Conservation (phyloP, 768 basidiomycete genomes). For the Boletus pseudopeckii region DNA sequence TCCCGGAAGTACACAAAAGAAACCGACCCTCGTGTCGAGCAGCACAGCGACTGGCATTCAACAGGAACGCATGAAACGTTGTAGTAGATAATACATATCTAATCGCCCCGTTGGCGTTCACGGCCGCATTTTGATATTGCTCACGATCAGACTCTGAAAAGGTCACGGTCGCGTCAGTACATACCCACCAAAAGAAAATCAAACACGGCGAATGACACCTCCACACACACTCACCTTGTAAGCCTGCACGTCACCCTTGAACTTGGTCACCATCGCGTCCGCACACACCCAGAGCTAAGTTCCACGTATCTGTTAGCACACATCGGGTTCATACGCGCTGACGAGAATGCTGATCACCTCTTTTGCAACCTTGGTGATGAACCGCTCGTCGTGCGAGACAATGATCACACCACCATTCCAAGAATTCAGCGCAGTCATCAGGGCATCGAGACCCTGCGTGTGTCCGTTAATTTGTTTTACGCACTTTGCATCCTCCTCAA, state of each 20-base stretch:
- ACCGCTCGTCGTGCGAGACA: constrained; percentile 94
- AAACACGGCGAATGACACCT: too few relatives aligned
- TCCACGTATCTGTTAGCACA: constrained; percentile 4
- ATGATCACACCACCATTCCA: constrained; percentile 94
- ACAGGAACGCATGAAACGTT: too few relatives aligned
- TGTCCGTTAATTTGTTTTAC: background rate
- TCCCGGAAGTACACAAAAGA: too few relatives aligned
- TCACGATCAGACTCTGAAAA: constrained; percentile 69
- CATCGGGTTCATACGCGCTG: background rate
- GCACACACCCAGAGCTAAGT: constrained; percentile 89
- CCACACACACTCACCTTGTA: constrained; percentile 65
- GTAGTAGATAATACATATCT: background rate
- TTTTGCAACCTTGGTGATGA: constrained; percentile 85
- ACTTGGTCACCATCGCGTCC: constrained; percentile 76
- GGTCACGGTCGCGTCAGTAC: constrained; percentile 5
- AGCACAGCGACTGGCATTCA: background rate
- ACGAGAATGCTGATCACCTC: constrained; percentile 45
- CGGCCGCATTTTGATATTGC: constrained; percentile 61
- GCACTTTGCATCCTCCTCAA: background rate
- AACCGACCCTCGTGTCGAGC: too few relatives aligned
- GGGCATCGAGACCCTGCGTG: constrained; percentile 82
- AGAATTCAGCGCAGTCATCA: constrained; percentile 74
- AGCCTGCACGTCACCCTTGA: constrained; percentile 83
- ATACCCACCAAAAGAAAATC: too few relatives aligned
- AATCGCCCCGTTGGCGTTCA: background rate